Base-by-base conservation (phyloP, 2,329 filamentous ascomycete species). In the Hymenoscyphus linearis region DNA sequence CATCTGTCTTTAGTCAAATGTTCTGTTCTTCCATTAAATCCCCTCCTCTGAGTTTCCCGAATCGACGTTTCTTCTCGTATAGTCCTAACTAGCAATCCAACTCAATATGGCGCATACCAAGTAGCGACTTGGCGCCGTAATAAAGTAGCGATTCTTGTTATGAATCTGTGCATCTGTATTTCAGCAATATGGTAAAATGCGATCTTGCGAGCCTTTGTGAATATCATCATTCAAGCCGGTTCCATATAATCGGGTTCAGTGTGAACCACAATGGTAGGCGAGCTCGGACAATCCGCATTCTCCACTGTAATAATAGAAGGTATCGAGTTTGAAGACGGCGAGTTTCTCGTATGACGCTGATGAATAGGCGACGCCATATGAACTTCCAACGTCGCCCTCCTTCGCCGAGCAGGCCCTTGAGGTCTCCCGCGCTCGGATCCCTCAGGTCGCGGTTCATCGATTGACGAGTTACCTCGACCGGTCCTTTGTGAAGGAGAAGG, bases 401-500 rank as follows among this genome's bases (percentile, higher is more conserved):
- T 35, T 2, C 37, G 2, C 66, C 4, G 22, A 2, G 7, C 22
- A 7, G 47, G 47, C 3, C 9, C 47, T n/a, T 27, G 4, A 14
- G 55, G 36, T 26, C 37, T 57, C 7, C 36, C 55, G 4, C 25
- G 13, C 6, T 18, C 55, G n/a, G 1, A 62, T 52, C 71, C 68
- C 10, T 66, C 47, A 34, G 68, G 69, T 34, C 65, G 62, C 27
- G 67, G 65, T 3, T 76, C 75, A 25, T 60, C 60, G 16, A 74
- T 62, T 55, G 72, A 76, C 5, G 72, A 67, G 13, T 65, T 69
- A 58, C 78, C 80, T 40, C 72, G 69, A 6, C 71, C 67, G 13
- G 65, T 69, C 59, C 78, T 80, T 37, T 71, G 69, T 0, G 73
- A 70, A 63, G 77, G 73, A 4, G 78, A 76, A 57, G 69, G 67